Evolutionary conservation across 108 stramenopile genomes (phyloP).

Genomic region (Hondaea fermentalgiana): DNA sequence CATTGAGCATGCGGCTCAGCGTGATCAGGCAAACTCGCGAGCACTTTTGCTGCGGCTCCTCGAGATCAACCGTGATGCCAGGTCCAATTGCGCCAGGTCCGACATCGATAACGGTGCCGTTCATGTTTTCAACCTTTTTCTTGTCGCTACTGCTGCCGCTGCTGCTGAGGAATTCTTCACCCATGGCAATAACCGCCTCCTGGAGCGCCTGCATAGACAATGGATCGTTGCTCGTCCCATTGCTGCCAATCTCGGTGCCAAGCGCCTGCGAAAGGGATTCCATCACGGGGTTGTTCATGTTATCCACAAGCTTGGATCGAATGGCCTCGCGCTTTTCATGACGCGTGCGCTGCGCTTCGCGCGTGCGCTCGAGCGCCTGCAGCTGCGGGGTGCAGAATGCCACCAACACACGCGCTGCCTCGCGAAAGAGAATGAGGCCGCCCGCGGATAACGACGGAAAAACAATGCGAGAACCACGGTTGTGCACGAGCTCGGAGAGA

Average conservation of each 20-base stretch:
- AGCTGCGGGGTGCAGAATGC: neutral
- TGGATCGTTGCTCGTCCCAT: neutral
- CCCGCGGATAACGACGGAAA: neutral
- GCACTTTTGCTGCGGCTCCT: slow-evolving; percentile 2
- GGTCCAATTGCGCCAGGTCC: neutral
- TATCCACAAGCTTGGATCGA: neutral
- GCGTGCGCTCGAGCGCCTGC: neutral
- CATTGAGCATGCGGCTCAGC: neutral
- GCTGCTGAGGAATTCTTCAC: neutral
- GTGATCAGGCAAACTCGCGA: slow-evolving; percentile 5
- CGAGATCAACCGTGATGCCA: slow-evolving; percentile 2
- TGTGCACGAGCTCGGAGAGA: neutral
- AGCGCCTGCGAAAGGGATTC: neutral
- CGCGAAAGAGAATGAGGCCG: slow-evolving; percentile 5
- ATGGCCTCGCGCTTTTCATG: slow-evolving; percentile 2
- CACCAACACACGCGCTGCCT: neutral
- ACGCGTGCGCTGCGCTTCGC: neutral
- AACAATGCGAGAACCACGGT: neutral
- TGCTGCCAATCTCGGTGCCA: neutral
- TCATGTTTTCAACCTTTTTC: neutral
- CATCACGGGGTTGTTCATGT: neutral
- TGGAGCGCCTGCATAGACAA: neutral
- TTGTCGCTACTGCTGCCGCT: neutral
- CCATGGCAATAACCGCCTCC: neutral
- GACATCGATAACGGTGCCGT: neutral